phyloP scores from a whole-genome alignment of 2,329 filamentous ascomycete species.

The Sporothrix protearum region DNA sequence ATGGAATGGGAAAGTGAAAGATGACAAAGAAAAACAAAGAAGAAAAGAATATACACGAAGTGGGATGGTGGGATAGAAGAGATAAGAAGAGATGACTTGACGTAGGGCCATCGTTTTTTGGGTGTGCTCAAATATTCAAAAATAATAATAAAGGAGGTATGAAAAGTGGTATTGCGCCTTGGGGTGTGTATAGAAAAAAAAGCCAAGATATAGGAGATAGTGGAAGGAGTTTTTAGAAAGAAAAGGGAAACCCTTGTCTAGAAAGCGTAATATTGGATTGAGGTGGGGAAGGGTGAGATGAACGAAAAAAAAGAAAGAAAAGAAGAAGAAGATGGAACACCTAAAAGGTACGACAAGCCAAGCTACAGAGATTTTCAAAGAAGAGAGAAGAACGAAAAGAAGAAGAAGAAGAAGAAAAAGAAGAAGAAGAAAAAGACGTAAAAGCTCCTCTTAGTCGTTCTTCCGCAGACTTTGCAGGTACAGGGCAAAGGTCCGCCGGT shows the following conservation, averaged over 20 bases:
- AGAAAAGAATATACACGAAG: constrained; percentile 10
- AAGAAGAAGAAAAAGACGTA: neutral
- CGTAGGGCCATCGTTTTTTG: neutral
- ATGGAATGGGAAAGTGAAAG: neutral
- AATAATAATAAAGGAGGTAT: neutral
- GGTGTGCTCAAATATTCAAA: constrained; percentile 2
- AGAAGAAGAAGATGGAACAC: neutral
- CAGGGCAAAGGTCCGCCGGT: constrained; percentile 59
- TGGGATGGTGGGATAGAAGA: neutral
- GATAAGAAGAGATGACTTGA: neutral
- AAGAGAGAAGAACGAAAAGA: neutral
- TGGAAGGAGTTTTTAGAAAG: neutral
- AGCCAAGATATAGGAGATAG: neutral
- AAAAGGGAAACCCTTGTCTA: neutral
- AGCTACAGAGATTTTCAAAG: neutral
- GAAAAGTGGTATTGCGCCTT: constrained; percentile 7
- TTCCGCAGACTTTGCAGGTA: constrained; percentile 61
- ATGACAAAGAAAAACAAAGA: too few species aligned
- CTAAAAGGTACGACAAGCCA: neutral
- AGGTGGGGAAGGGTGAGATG: neutral
- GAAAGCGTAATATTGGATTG: neutral
- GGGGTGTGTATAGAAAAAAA: neutral
- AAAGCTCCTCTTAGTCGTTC: constrained; percentile 29
- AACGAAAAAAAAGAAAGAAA: too few species aligned
- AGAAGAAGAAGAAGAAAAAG: neutral